Base-by-base conservation (phyloP, 2,329 filamentous ascomycete species). In the Whalleya microplaca region DNA sequence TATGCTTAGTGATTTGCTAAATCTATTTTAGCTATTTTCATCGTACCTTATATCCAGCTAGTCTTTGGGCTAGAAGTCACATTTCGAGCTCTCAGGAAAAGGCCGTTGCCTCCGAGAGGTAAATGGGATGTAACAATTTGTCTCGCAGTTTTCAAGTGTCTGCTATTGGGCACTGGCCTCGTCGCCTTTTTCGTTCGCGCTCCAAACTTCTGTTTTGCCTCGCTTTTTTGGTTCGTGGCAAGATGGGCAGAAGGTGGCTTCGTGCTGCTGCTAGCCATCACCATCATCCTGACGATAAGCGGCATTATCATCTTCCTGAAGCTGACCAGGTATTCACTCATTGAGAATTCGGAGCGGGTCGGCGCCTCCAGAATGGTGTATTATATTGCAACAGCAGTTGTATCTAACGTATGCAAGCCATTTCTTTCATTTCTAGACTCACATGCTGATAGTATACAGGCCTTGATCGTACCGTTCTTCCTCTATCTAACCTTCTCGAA, bases 281-380 rank as follows among this genome's bases (percentile, higher is more conserved):
- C 80, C n/a, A 69, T 77, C 37, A 67, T 80, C 21, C 73, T 89
- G 50, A 66, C 84, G 14, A 60, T 79, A 12, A 78, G 81, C 61
- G 77, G 78, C n/a, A 66, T 79, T 12, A 71, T 81, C 21, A 80
- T 89, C 48, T 87, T 84, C 66, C 69, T 82, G 41, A 83, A 81
- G 58, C 74, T 91, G 21, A 80, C 80, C 62, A 79, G 78, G 32
- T 80, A 79, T 56, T 73, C 78, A 14, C 76, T 78, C 16, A 78
- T 89, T 48, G 84, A 86, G 41, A 75, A 80, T 19, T 77, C 80
- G 16, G 84, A 90, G 69, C 77, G 87, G 45, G 80, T 85, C 55
- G 78, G 84, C 32, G 87, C 87, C 3, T 89, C 87, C 6, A 79
- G 85, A 57, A 89, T 90, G 84, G 83, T 88, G 10, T 90, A 88